These are phyloP conservation scores for Epicoccum nigrum DNA, from an alignment of 2,329 filamentous ascomycete genomes.

Conservation along the genomic window DNA sequence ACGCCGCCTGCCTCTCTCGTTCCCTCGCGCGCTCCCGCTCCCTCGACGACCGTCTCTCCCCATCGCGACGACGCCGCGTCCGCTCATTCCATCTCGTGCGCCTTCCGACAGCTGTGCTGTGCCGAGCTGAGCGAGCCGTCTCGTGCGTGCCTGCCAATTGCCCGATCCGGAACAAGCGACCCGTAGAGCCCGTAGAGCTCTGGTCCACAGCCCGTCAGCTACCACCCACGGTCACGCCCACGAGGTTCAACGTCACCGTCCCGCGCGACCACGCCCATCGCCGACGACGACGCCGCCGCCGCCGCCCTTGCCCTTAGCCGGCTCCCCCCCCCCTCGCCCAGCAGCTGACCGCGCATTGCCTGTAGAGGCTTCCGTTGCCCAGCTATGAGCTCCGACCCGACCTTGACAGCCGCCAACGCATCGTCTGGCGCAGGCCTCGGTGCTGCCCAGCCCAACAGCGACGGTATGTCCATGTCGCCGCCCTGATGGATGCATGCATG, in stretches of 20 bases:
- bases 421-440: slow-evolving; percentile 24
- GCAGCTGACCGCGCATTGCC: slow-evolving; percentile 19
- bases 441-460: slow-evolving; percentile 42
- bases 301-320: too few species aligned
- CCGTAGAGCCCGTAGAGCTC: slow-evolving; percentile 19
- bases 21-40: slow-evolving; percentile 25
- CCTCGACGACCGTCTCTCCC: slow-evolving; percentile 27
- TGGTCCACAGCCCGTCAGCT: slow-evolving; percentile 21
- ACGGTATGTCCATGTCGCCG: slow-evolving; percentile 44
- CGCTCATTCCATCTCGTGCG: slow-evolving; percentile 37
- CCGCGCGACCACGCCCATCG: slow-evolving; percentile 41
- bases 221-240: slow-evolving; percentile 17
- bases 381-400: slow-evolving; percentile 47
- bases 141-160: slow-evolving; percentile 26
- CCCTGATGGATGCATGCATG: background rate
- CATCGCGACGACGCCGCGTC: slow-evolving; percentile 34
- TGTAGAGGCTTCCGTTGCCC: slow-evolving; percentile 28
- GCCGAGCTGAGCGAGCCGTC: slow-evolving; percentile 2
- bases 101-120: slow-evolving; percentile 21
- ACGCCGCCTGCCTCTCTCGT: slow-evolving; percentile 26
- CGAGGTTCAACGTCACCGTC: slow-evolving; percentile 17
- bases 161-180: slow-evolving; percentile 25
- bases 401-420: slow-evolving; percentile 36
- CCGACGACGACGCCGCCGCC: slow-evolving; percentile 20
- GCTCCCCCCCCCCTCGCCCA: slow-evolving; percentile 23